Evolutionary conservation across 2,329 filamentous ascomycete genomes (phyloP), one percentile per base, ranked within the genome.

Genomic region (Botrytis fragariae): DNA sequence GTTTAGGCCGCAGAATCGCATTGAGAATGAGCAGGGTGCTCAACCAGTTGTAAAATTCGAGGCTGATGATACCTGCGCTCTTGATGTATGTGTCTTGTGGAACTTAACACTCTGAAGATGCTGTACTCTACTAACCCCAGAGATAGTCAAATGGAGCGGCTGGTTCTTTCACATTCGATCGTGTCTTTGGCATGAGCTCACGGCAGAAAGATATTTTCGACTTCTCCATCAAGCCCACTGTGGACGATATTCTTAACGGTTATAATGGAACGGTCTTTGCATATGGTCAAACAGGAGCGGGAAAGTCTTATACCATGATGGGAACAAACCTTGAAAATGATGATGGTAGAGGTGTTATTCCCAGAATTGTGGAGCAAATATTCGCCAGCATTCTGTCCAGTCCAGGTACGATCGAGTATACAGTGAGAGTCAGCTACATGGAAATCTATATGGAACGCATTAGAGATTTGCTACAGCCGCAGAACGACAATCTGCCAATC

Each of bases 401-500:
- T 79, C 93, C 95, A 61, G 91, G 91, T 79, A 97, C 93, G 78
- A 98, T 98, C 82, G 96, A 98, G 84, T 98, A 98, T 83, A 98
- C 95, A n/a, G 95, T 99, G 71, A 91, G 95, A 73, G 95, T 98
- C 81, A 97, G 94, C 83, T 98, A 98, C 84, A 98, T 99, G 95
- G 96, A 99, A 84, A 98, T 99, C 77, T 99, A 99, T 86, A 99
- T 98, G 96, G 96, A 99, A 85, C 91, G 93, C 78, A 98, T 99
- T 82, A 90, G 95, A 80, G 96, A 99, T 89, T 84, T 99, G 80
- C 86, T 99, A 76, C 91, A 92, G 37, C 96, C 96, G 18, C 92
- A 95, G 74, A 97, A 98, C 83, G 95, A 98, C 85, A 98, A 98
- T 81, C 86, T 99, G 70, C 95, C 95, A 0, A 91, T 98, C n/a